Evolutionary conservation across 139 green algal genomes (phyloP), one percentile per base, ranked within the genome.

Genomic region (Dunaliella sp.): DNA sequence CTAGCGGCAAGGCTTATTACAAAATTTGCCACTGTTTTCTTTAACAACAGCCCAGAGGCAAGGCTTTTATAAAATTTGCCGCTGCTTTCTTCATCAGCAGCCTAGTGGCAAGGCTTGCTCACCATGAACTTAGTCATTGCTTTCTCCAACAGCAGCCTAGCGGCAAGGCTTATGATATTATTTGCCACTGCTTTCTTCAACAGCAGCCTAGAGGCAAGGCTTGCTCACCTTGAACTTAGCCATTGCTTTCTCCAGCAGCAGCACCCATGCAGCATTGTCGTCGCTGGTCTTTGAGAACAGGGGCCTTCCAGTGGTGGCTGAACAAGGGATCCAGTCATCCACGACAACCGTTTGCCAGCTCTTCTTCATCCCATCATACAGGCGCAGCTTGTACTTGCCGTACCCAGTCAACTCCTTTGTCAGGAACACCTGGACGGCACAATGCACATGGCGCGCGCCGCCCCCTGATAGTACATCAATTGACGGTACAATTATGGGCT

Each of bases 181-280:
- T 85, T 85, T 73, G 81, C 81, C 81, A 77, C 32, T 38, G 32
- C 78, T 35, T 83, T 83, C 34, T 83, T 22, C 3, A 58, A 28
- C 22, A 35, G 74, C 12, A 35, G 74, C n/a, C n/a, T n/a, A n/a
- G n/a, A n/a, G n/a, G n/a, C n/a, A n/a, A n/a, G n/a, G n/a, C n/a
- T n/a, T n/a, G 1, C 77, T 30, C 59, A 85, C 86, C 81, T 86
- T 86, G 83, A 89, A 91, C 34, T 92, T 92, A 22, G 89, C 91
- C 78, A 94, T 89, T 0, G 89, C 91, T 80, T 94, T 94, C 81
- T 94, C 90, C 25, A 94, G 83, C 34, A 94, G 76, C 38, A 91
- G 72, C 59, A 91, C 89, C 91, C 91, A 94, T 1, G 81, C 81
- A 0, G 89, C 84, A 85, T 94, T 90, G 80, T 93, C 88, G 32